Percentiles rank a stretch among this genome's conserved stretches.
These are phyloP conservation scores for Nemophila menziesii DNA, from an alignment of 257 asterid genomes.

Conservation along the genomic window DNA sequence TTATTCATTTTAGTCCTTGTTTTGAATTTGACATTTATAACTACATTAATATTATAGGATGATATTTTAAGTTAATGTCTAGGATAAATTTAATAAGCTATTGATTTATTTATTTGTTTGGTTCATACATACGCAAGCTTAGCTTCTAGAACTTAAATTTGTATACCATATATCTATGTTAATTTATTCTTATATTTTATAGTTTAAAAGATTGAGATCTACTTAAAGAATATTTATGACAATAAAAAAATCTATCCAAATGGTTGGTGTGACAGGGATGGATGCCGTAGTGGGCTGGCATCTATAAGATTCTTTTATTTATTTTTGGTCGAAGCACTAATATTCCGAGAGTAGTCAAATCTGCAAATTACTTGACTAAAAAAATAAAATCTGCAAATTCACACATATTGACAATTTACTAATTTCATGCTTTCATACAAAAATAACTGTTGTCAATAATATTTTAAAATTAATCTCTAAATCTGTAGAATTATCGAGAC, in stretches of 20 bases:
- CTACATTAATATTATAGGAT: too few species aligned
- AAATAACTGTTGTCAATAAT: too few species aligned
- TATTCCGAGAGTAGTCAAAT: too few species aligned
- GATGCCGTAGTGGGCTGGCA: neutral
- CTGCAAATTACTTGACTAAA: too few species aligned
- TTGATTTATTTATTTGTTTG: neutral
- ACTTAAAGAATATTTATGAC: neutral
- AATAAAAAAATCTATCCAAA: neutral
- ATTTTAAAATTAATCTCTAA: too few species aligned
- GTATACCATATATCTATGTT: neutral
- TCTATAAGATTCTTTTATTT: too few species aligned
- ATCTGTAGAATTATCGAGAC: too few species aligned
- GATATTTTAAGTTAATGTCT: too few species aligned
- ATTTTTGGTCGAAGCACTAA: too few species aligned
- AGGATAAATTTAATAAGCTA: neutral
- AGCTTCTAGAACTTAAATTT: neutral
- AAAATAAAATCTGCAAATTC: neutral
- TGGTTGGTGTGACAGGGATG: neutral
- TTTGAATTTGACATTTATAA: too few species aligned
- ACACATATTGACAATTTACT: neutral
- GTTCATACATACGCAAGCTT: neutral
- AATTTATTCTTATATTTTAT: neutral
- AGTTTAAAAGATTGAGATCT: constrained; percentile 7
- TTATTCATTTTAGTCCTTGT: too few species aligned
- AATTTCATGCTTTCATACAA: too few species aligned